Base-by-base conservation (phyloP, 2,329 filamentous ascomycete genomes). In the Truncatella angustata region DNA sequence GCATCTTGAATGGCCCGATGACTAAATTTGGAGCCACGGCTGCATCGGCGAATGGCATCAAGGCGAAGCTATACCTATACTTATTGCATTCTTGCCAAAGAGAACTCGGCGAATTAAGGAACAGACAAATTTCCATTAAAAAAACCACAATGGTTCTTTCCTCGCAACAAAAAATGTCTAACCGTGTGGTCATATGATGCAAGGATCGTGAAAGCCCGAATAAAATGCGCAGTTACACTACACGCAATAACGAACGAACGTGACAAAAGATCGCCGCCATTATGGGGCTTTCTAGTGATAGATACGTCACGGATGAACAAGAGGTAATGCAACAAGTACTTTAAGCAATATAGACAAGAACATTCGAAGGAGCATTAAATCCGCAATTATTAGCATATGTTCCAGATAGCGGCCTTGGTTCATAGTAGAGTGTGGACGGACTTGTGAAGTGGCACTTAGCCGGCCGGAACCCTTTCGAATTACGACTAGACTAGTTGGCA, bases 391-490 rank as follows among this genome's bases (percentile, higher is more conserved):
- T n/a, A n/a, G n/a, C n/a, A n/a, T n/a, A n/a, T n/a, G n/a, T n/a
- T 39, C 18, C 10, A 39, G 16, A 9, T 12, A 16, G 36, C 36
- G 16, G 9, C 18, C 14, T 39, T n/a, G 14, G 16, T 6, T n/a
- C 36, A n/a, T 20, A 39, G 36, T 39, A 43, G 11, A 21, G 40
- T 23, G 40, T 43, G n/a, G n/a, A 43, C 40, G 40, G 40, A 21
- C 14, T 5, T 23, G 16, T 21, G 18, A 43, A 43, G 40, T 43
- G 40, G 40, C 40, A 43, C 40, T 43, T 43, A 43, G 40, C 18
- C 40, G 14, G 40, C 12, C n/a, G 16, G 49, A 39, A 39, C 49
- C 49, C 48, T 40, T 47, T 32, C 23, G 50, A 24, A 47, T 48
- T 35, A 30, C 50, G 35, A 42, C 45, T 51, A 46, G 28, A 35